Conservation (phyloP, 345 rosid species). For the Eucalyptus pumila region DNA sequence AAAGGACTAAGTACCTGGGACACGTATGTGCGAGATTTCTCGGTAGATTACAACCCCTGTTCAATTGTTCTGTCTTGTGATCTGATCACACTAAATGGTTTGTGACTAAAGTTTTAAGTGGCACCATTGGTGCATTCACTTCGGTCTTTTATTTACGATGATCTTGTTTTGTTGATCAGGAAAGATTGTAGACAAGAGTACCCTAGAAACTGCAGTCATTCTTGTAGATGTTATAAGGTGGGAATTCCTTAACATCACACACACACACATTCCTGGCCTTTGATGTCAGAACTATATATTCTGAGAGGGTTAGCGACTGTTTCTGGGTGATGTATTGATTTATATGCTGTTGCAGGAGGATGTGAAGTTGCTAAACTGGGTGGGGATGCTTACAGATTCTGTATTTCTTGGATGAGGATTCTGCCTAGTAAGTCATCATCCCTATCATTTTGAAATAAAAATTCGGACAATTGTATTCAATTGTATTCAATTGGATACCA, state of each 20-base stretch:
- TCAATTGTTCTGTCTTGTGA: neutral
- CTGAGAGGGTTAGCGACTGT: neutral
- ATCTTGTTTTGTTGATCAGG: neutral
- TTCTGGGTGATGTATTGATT: neutral
- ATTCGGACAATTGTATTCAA: no score
- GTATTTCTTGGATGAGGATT: conserved; percentile 34
- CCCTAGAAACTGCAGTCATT: conserved; percentile 4
- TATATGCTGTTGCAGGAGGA: conserved; percentile 11
- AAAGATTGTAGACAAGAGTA: neutral
- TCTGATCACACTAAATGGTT: neutral
- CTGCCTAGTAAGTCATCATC: conserved; percentile 14
- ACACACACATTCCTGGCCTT: neutral
- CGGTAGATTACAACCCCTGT: neutral
- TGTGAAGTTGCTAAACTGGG: conserved; percentile 6
- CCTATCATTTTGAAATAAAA: neutral
- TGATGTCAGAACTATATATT: neutral
- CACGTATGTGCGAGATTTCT: neutral
- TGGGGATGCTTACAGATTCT: conserved; percentile 32
- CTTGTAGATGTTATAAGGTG: conserved; percentile 24
- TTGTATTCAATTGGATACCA: no score
- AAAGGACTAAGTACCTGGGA: conserved; percentile 27
- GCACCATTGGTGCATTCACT: neutral
- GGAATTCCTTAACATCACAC: neutral
- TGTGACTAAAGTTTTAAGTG: neutral
- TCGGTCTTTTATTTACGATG: neutral